Conservation (phyloP, 257 asterid genomes). For the Marsdenia floribunda region DNA sequence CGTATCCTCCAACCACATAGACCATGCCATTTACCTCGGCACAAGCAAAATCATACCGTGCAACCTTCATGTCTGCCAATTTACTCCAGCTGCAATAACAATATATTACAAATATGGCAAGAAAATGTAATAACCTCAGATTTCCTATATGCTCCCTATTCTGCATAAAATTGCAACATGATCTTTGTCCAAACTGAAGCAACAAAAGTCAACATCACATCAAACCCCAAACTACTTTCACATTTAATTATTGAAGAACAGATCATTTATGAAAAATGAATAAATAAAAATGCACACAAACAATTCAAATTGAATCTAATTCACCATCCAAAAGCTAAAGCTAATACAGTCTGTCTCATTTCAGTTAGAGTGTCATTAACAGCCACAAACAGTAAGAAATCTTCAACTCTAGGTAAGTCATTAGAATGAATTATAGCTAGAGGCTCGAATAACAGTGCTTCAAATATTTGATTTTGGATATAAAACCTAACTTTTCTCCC, state of each 20-base stretch:
- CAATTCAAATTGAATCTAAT: background rate
- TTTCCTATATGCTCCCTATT: background rate
- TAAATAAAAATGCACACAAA: background rate
- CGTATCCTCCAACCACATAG: conserved; percentile 76
- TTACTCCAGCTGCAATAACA: conserved; percentile 67
- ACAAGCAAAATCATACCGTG: conserved; percentile 82
- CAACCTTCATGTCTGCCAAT: conserved; percentile 61
- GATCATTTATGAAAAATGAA: background rate
- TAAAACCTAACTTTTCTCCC: too few relatives aligned
- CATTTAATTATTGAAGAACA: background rate
- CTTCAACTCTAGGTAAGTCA: background rate
- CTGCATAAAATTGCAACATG: background rate
- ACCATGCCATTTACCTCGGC: conserved; percentile 70
- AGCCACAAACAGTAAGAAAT: background rate
- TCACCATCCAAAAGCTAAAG: background rate
- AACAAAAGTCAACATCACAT: background rate
- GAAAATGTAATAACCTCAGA: background rate
- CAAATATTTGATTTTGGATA: too few relatives aligned
- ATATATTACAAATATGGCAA: background rate
- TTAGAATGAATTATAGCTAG: background rate
- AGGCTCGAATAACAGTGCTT: background rate
- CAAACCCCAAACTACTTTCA: background rate
- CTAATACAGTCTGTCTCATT: background rate
- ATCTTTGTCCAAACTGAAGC: background rate
- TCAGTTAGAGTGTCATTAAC: background rate